phyloP scores from a whole-genome alignment of 1,284 basidiomycete species.

The Microstroma glucosiphilum region DNA sequence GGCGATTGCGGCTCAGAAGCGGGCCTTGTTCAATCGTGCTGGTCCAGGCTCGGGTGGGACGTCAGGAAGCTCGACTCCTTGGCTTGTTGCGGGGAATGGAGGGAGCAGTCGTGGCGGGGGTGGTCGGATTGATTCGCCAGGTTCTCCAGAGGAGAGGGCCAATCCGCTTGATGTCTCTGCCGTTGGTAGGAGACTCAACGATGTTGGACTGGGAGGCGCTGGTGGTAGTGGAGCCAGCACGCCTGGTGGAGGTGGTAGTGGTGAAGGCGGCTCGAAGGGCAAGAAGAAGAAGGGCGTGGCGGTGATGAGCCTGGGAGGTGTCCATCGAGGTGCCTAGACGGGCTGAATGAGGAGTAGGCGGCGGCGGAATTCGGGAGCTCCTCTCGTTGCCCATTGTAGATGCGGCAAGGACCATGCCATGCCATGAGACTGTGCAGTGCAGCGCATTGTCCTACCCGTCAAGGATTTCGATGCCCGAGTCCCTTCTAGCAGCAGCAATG shows the following conservation, averaged over 20 bases:
- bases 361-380: too few species aligned
- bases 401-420: too few species aligned
- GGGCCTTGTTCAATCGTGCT: slow-evolving; percentile 25
- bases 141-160: not conserved
- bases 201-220: slow-evolving; percentile 12
- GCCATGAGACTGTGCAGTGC: too few species aligned
- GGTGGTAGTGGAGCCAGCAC: not conserved
- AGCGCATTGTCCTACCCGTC: too few species aligned
- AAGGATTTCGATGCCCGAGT: too few species aligned
- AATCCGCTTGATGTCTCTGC: not conserved
- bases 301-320: slow-evolving; percentile 27
- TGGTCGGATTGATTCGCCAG: slow-evolving; percentile 21
- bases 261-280: slow-evolving; percentile 2
- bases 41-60: slow-evolving; percentile 4
- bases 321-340: not conserved
- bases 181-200: slow-evolving; percentile 13
- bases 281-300: slow-evolving; percentile 34
- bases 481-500: too few species aligned
- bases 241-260: slow-evolving; percentile 3
- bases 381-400: too few species aligned
- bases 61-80: not conserved
- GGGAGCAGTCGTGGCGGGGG: not conserved
- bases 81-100: slow-evolving; percentile 9
- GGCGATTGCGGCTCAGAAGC: slow-evolving; percentile 38
- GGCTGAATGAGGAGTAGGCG: too few species aligned